Conservation (phyloP, 352 stramenopile genomes). For the Phytophthora pistaciae region DNA sequence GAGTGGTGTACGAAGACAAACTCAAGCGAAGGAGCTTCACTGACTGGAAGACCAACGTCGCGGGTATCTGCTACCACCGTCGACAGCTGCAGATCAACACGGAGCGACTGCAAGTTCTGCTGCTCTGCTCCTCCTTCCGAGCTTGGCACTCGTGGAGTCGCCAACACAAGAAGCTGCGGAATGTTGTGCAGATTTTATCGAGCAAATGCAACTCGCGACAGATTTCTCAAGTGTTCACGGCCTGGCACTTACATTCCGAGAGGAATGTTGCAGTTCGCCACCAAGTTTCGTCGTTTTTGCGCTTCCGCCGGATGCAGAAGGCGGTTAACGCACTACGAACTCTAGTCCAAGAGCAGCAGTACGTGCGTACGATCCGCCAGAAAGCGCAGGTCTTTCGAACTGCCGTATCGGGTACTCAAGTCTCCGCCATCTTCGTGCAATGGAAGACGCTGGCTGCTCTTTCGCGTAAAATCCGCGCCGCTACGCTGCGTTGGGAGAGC, state of each 20-base stretch:
- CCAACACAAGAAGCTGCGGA: slow-evolving; percentile 39
- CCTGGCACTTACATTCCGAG: slow-evolving; percentile 31
- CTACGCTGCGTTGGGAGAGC: slow-evolving; percentile 32
- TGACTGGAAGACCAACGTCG: slow-evolving; percentile 41
- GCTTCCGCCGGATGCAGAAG: slow-evolving; percentile 28
- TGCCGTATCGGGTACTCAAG: slow-evolving; percentile 18
- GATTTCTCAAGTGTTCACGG: slow-evolving; percentile 15
- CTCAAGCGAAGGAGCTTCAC: slow-evolving; percentile 13
- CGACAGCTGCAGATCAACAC: slow-evolving; percentile 60
- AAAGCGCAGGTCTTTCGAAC: slow-evolving; percentile 37
- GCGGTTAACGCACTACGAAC: slow-evolving; percentile 29
- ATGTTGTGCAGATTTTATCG: slow-evolving; percentile 30
- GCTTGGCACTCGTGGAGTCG: slow-evolving; percentile 53
- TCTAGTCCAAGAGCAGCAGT: slow-evolving; percentile 9
- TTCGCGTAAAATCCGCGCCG: slow-evolving; percentile 9
- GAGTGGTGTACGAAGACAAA: slow-evolving; percentile 26
- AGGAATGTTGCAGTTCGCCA: slow-evolving; percentile 8
- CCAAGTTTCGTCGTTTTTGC: slow-evolving; percentile 25
- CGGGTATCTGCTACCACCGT: slow-evolving; percentile 30
- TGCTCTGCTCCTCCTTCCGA: slow-evolving; percentile 67
- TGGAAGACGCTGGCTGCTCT: slow-evolving; percentile 32
- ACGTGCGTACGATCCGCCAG: slow-evolving; percentile 4
- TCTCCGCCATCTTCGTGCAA: slow-evolving; percentile 24
- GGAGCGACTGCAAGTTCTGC: slow-evolving; percentile 63
- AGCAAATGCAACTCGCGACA: slow-evolving; percentile 28